Percentiles rank a stretch among this genome's conserved stretches.
phyloP scores from a whole-genome alignment of 371 early-diverging fungal species.

The Homolaphlyctis polyrhiza region DNA sequence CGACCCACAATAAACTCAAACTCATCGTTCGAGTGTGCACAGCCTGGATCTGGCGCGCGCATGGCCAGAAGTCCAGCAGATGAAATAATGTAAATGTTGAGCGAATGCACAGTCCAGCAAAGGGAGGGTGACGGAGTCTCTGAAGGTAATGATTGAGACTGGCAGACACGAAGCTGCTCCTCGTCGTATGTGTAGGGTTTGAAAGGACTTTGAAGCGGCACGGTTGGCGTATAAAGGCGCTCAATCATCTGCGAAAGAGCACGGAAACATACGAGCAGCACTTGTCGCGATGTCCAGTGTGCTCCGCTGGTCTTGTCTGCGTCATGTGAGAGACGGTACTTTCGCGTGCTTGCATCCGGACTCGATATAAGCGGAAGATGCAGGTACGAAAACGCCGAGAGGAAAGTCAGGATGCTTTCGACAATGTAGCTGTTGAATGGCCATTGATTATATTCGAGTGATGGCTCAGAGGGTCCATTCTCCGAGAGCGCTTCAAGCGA shows the following conservation, averaged over 20 bases:
- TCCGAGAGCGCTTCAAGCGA: background rate
- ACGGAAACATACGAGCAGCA: conserved; percentile 2
- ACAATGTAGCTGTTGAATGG: background rate
- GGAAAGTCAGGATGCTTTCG: conserved; percentile 1
- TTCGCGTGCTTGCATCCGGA: background rate
- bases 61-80: conserved; percentile 1
- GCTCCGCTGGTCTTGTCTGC: background rate
- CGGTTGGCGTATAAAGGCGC: conserved; percentile 3
- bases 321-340: background rate
- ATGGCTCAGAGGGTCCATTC: background rate
- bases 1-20: background rate
- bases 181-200: background rate
- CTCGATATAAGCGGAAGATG: background rate
- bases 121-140: conserved; percentile 3
- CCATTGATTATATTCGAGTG: background rate
- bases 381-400: conserved; percentile 4
- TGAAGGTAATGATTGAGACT: background rate
- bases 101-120: conserved; percentile 3
- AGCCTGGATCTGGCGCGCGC: background rate
- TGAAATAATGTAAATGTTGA: background rate
- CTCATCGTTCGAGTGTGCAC: background rate
- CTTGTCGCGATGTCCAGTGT: conserved; percentile 1
- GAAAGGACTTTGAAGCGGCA: conserved; percentile 2
- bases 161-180: background rate
- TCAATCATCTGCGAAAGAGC: conserved; percentile 1